Base-by-base conservation (phyloP, 2,329 filamentous ascomycete species). In the Arthrobotrys iridis region DNA sequence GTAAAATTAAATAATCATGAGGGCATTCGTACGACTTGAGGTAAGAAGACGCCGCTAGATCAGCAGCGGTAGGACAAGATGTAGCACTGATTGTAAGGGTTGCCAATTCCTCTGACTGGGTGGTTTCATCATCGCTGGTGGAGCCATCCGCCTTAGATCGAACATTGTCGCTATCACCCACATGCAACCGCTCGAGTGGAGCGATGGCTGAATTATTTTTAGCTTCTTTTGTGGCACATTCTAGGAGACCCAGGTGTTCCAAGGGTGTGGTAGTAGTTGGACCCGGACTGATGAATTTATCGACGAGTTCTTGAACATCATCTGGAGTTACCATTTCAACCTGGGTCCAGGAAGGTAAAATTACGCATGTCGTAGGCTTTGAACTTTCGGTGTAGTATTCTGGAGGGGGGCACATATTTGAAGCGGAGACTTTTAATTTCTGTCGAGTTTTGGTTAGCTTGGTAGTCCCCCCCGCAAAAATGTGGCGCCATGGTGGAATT, bases 381-480 rank as follows among this genome's bases (percentile, higher is more conserved):
- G 48, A 13, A 15, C 63, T 66, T 66, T 88, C 84, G 48, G 84
- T 86, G 82, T 90, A 86, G 80, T 87, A 86, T 80, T 87, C 84
- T 55, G 87, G 83, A 24, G 93, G 93, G 0, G 92, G 89, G 11
- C 91, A 92, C 77, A 97, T 96, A 83, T 97, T 93, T 77, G 91
- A 95, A 50, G 94, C 94, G 4, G 93, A 96, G 50, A 98, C 87
- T 88, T 96, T 97, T 78, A 97, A 86, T 82, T 87, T 90, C 91
- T 94, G 79, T 62, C 43, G n/a, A 48, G 24, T 52, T 7, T 37
- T 40, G 20, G 40, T 30, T 40, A 68, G 41, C 28, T 30, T 37
- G 50, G 50, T 55, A 10, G 13, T 35, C 50, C 50, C 35, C 37
- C 45, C 37, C 37, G 58, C 37, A 45, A 52, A 45, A 62, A 3